Percentiles rank a stretch among this genome's conserved stretches.
These are phyloP conservation scores for Talinum fruticosum DNA, from an alignment of 148 eudicot species.

Conservation along the genomic window DNA sequence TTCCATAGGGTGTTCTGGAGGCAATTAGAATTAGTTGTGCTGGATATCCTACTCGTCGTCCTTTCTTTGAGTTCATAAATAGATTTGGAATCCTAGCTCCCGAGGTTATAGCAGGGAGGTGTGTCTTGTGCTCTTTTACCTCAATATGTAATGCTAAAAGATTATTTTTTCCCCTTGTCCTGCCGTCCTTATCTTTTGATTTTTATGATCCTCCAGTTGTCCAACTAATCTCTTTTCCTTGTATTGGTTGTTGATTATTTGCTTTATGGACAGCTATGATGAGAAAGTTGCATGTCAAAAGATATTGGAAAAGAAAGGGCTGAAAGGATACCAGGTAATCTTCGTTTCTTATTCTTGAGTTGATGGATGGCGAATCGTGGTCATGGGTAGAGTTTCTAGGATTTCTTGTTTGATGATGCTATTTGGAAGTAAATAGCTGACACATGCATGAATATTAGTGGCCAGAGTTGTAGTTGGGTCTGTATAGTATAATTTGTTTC, in stretches of 20 bases:
- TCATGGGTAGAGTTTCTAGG: neutral
- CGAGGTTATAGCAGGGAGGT: constrained; percentile 67
- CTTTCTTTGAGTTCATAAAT: constrained; percentile 88
- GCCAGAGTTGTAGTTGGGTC: neutral
- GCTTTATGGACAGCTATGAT: constrained; percentile 56
- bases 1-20: constrained; percentile 84
- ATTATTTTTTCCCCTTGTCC: neutral
- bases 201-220: neutral
- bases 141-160: constrained; percentile 9
- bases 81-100: constrained; percentile 97
- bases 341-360: constrained; percentile 17
- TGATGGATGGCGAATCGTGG: constrained; percentile 4
- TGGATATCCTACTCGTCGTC: constrained; percentile 97
- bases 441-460: neutral
- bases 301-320: constrained; percentile 81
- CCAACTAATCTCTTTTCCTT: neutral
- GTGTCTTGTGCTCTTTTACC: constrained; percentile 25
- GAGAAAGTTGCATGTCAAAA: constrained; percentile 75
- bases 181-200: constrained; percentile 4
- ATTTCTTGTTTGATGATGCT: neutral
- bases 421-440: neutral
- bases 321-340: constrained; percentile 84
- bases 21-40: constrained; percentile 99
- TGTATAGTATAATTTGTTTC: no score
- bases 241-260: constrained; percentile 12